Evolutionary conservation across 2,329 filamentous ascomycete species (phyloP), one percentile per base, ranked within the genome.

Genomic region (Amauroascus verrucosus): DNA sequence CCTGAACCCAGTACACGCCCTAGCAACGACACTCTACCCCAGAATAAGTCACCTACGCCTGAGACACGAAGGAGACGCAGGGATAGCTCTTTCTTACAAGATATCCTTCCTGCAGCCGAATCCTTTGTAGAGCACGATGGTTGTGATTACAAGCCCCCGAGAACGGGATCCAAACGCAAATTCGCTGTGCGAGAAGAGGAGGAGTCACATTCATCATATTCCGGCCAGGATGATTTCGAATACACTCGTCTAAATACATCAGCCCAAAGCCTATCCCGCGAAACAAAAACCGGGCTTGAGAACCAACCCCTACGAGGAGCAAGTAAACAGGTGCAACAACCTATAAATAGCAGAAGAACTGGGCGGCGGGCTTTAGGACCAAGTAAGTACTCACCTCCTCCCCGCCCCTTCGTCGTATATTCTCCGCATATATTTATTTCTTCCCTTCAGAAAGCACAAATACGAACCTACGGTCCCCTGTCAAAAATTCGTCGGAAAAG

Each of bases 101-200:
- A 63, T 77, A 57, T 56, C 26, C 51, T 53, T 20, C 48, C 53
- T 13, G 50, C 55, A 3, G 45, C 33, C 5, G 57, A 60, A 30
- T 16, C 40, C 16, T 18, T 51, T 37, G 47, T 54, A n/a, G 46
- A 53, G 2, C 53, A 53, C 14, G 49, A 61, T 38, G 61, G 60
- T 9, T 28, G 28, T 33, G 47, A 48, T 37, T 40, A 13, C 8
- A 40, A 56, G 14, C 59, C 65, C 3, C 59, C 71, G 2, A 72
- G 73, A 48, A 72, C 72, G 48, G 77, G 76, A 16, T 72, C 76
- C 22, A 82, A 82, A 65, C 72, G 79, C 47, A 82, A 82, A 61
- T 73, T 82, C 49, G 76, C 71, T 53, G 72, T 75, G 16, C 70
- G 76, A 38, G 77, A 80, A 37, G 73, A 73, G 9, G 74, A 77